Percentiles rank a stretch among this genome's conserved stretches.
Evolutionary conservation across 2,329 filamentous ascomycete genomes (phyloP).

Genomic region (Talaromyces sp.): DNA sequence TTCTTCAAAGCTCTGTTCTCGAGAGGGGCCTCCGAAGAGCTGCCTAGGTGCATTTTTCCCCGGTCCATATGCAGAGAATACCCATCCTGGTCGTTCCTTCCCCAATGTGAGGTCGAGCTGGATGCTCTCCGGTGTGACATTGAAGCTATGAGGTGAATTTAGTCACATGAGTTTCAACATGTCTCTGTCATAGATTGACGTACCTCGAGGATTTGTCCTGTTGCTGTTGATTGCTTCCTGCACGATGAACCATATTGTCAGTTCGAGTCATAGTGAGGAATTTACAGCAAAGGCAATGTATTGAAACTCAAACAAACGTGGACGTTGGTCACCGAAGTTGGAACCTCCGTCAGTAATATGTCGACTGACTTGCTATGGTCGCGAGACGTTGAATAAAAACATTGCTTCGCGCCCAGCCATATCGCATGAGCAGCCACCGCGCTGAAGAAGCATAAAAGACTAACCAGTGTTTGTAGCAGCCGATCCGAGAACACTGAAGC

Average conservation of each 20-base stretch:
- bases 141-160: constrained; percentile 42
- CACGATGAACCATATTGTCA: not conserved
- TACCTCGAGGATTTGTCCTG: constrained; percentile 15
- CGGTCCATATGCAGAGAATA: constrained; percentile 81
- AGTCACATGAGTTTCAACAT: not conserved
- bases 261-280: not conserved
- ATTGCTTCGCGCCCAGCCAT: not conserved
- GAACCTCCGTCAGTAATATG: not conserved
- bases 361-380: not conserved
- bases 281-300: not conserved
- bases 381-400: not conserved
- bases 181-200: not conserved
- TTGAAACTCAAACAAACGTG: not conserved
- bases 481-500: constrained; percentile 53
- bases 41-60: constrained; percentile 72
- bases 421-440: not conserved
- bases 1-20: constrained; percentile 88
- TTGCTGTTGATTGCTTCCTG: constrained; percentile 14
- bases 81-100: constrained; percentile 73
- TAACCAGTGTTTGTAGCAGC: constrained; percentile 32
- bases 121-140: constrained; percentile 58
- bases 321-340: not conserved
- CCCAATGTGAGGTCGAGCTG: constrained; percentile 59
- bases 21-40: constrained; percentile 71
- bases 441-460: not conserved